Base-by-base conservation (phyloP, 495 filamentous ascomycete genomes). In the Penicillium taxi region DNA sequence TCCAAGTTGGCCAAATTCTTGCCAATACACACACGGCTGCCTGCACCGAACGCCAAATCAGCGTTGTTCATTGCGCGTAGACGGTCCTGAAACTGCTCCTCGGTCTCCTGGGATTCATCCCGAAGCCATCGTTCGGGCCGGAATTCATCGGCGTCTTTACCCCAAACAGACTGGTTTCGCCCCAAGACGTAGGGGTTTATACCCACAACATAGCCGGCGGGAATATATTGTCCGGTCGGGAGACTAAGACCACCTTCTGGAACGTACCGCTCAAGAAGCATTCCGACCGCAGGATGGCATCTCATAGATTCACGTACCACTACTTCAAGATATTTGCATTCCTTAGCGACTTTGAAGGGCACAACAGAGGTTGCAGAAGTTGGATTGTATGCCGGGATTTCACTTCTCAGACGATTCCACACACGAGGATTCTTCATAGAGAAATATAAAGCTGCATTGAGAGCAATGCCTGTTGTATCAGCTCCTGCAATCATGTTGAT, bases 111-210 rank as follows among this genome's bases (percentile, higher is more conserved):
- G 61, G 22, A 52, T 23, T 67, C 64, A 26, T 50, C 48, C 38
- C 74, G 69, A 25, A 86, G 47, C 81, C 82, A 85, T 26, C 82
- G 49, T 53, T 81, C 80, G 0, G 82, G 80, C 12, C 72, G 55
- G 45, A 72, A 86, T 1, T 49, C 45, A 2, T 81, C 73, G 5
- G 78, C 73, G 41, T 86, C 80, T 4, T 69, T 50, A 1, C 81
- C 81, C 52, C 77, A 85, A n/a, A 74, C 45, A 0, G 56, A 60
- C 41, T 58, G 59, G 29, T 76, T 64, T 1, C 74, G 62, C 35
- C 71, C 69, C 25, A 74, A 35, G 32, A 76, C 67, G 54, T 71
- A 77, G 0, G 72, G 67, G 46, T 75, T 77, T 31, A 67, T 63
- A 0, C 72, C 72, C 16, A 82, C 44, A 1, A 51, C 45, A n/a